These are phyloP conservation scores for Bruguiera parviflora DNA, from an alignment of 345 rosid species.

Conservation along the genomic window DNA sequence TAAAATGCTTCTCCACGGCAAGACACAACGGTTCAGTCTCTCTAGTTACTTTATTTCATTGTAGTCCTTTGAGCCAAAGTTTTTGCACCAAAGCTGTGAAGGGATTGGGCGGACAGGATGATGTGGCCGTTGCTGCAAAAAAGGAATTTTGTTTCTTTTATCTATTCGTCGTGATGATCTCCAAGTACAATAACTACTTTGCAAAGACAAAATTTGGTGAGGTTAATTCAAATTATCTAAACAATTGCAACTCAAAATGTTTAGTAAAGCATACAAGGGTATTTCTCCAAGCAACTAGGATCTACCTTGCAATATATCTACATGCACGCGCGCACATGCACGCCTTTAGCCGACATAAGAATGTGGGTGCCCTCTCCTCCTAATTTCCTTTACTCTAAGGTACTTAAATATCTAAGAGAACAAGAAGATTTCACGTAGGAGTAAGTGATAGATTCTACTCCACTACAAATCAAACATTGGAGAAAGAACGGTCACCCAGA, in stretches of 20 bases:
- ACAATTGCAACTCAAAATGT: no score
- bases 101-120: constrained; percentile 93
- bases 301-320: no score
- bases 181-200: not conserved
- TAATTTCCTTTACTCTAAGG: no score
- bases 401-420: not conserved
- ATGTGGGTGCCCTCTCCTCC: no score
- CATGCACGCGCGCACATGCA: no score
- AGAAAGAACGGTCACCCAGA: no score
- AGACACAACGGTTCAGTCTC: not conserved
- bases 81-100: constrained; percentile 99
- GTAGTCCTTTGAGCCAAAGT: constrained; percentile 87
- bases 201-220: not conserved
- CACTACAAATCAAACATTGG: not conserved
- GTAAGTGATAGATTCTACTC: not conserved
- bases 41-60: constrained; percentile 18
- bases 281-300: no score
- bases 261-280: no score
- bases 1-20: constrained; percentile 11
- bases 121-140: constrained; percentile 96
- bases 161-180: not conserved
- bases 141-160: not conserved
- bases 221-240: not conserved
- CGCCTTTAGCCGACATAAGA: no score
- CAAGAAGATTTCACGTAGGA: not conserved